These are phyloP conservation scores for Cladosporium oxysporum DNA, from an alignment of 2,329 filamentous ascomycete species.

Conservation along the genomic window DNA sequence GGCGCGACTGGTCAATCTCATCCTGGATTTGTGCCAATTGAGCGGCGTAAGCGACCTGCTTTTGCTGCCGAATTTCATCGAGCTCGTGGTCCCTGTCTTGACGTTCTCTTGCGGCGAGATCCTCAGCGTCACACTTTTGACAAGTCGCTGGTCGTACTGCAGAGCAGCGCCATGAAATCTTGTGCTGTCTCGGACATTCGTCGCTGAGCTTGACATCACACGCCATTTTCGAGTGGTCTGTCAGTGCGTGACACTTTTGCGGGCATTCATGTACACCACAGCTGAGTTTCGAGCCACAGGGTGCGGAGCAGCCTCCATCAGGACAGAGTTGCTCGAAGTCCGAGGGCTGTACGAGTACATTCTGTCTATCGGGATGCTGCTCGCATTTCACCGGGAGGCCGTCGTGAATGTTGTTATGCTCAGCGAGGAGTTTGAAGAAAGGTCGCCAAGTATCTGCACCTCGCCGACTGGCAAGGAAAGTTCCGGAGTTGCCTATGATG, in stretches of 20 bases:
- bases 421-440: constrained; percentile 25
- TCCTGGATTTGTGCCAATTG: constrained; percentile 55
- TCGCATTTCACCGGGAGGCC: constrained; percentile 64
- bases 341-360: constrained; percentile 49
- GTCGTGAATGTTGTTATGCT: constrained; percentile 44
- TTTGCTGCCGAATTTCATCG: constrained; percentile 50
- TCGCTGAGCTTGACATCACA: constrained; percentile 48
- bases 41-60: constrained; percentile 48
- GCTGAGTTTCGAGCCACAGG: constrained; percentile 54
- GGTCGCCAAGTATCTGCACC: constrained; percentile 25
- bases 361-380: constrained; percentile 55
- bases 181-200: constrained; percentile 58
- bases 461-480: constrained; percentile 25
- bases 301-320: constrained; percentile 67
- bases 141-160: constrained; percentile 46
- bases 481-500: constrained; percentile 63
- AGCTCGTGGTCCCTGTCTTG: constrained; percentile 52
- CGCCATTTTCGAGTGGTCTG: constrained; percentile 59
- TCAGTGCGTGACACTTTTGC: constrained; percentile 62
- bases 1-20: constrained; percentile 52
- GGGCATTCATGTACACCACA: constrained; percentile 64
- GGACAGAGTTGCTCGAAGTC: constrained; percentile 66
- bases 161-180: constrained; percentile 50
- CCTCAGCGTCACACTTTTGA: constrained; percentile 54
- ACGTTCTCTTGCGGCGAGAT: constrained; percentile 47